Percentiles rank a stretch among this genome's conserved stretches.
Evolutionary conservation across 2,329 filamentous ascomycete species (phyloP).

Genomic region (Ceratocystis cacaofunesta): DNA sequence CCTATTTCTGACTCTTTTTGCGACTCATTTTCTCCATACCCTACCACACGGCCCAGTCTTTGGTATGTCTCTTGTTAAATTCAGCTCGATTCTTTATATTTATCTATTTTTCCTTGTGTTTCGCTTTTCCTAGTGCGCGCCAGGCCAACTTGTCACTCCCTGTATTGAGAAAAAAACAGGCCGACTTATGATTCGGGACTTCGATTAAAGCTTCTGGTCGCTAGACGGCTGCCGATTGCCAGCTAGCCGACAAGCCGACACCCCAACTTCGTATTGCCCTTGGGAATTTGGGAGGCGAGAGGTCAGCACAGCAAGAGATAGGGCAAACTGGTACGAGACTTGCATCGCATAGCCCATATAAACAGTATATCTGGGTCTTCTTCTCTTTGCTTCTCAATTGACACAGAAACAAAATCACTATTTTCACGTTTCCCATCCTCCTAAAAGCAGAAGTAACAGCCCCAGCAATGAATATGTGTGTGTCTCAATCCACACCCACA

Average conservation of each 20-base stretch:
- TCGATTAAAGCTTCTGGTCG: background rate
- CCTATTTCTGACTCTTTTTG: background rate
- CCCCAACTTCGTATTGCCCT: too few species aligned
- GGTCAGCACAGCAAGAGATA: background rate
- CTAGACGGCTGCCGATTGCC: background rate
- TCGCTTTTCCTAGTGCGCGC: too few species aligned
- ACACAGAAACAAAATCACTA: too few species aligned
- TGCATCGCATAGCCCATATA: background rate
- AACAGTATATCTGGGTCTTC: too few species aligned
- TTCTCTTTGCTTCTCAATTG: too few species aligned
- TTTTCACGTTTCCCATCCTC: too few species aligned
- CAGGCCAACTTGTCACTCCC: background rate
- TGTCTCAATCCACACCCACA: too few species aligned
- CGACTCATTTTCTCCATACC: background rate
- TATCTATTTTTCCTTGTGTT: background rate
- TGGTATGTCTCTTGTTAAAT: too few species aligned
- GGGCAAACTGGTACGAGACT: background rate
- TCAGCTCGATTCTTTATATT: background rate
- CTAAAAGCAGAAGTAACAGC: too few species aligned
- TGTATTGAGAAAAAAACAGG: background rate
- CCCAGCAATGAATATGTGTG: too few species aligned
- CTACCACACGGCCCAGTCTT: background rate
- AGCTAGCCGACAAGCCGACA: background rate
- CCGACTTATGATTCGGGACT: background rate
- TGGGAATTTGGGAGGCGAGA: background rate